Percentiles rank a stretch among this genome's conserved stretches.
These are phyloP conservation scores for Peronospora destructor DNA, from an alignment of 352 stramenopile species.

Conservation along the genomic window DNA sequence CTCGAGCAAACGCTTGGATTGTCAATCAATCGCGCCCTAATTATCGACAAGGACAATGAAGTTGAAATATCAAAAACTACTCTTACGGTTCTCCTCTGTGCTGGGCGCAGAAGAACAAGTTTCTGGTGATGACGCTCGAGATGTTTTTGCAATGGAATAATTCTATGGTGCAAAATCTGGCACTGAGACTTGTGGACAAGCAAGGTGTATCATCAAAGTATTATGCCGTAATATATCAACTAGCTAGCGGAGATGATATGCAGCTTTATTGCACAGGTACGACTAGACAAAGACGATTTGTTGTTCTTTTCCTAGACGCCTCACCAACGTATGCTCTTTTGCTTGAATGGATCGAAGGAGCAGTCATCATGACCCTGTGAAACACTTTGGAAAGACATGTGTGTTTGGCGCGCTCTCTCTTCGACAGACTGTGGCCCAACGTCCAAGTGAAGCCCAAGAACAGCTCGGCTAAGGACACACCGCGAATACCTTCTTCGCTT, in stretches of 20 bases:
- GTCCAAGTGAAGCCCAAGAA: slow-evolving; percentile 29
- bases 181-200: slow-evolving; percentile 44
- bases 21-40: too few relatives aligned
- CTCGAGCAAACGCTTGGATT: too few relatives aligned
- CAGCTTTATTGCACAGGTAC: slow-evolving; percentile 40
- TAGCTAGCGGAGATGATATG: slow-evolving; percentile 44
- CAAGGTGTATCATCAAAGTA: slow-evolving; percentile 49
- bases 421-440: slow-evolving; percentile 37
- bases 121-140: too few relatives aligned
- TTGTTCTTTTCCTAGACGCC: not conserved
- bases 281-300: not conserved
- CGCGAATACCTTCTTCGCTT: too few relatives aligned
- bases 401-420: slow-evolving; percentile 37
- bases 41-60: not conserved
- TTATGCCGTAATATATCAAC: slow-evolving; percentile 43
- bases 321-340: slow-evolving; percentile 5
- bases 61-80: slow-evolving; percentile 33
- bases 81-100: too few relatives aligned
- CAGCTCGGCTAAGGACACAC: too few relatives aligned
- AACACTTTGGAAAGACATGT: slow-evolving; percentile 55
- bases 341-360: slow-evolving; percentile 14
- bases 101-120: too few relatives aligned
- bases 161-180: slow-evolving; percentile 38
- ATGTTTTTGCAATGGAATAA: too few relatives aligned
- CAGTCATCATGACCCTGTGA: slow-evolving; percentile 27